Evolutionary conservation across 495 filamentous ascomycete species (phyloP).

Genomic region (Parachaetomium inaequale): DNA sequence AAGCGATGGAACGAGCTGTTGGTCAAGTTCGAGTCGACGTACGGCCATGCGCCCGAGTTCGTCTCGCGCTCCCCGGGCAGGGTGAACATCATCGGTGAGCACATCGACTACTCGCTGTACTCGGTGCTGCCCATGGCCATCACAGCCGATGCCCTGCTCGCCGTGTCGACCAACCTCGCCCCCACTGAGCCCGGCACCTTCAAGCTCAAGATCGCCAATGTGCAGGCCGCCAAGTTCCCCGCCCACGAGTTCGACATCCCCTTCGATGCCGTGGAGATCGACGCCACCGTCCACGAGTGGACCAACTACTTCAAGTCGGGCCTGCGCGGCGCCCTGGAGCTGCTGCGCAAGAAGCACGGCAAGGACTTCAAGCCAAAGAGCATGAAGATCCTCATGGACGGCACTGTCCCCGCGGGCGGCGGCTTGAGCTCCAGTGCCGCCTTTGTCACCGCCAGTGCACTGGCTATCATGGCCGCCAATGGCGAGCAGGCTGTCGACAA

Average conservation of each 20-base stretch:
- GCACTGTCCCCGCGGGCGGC: constrained; percentile 85
- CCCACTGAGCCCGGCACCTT: constrained; percentile 34
- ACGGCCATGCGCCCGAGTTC: constrained; percentile 70
- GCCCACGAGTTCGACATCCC: constrained; percentile 71
- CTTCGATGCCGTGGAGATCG: constrained; percentile 66
- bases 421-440: constrained; percentile 92
- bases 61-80: constrained; percentile 86
- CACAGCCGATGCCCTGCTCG: constrained; percentile 83
- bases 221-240: constrained; percentile 72
- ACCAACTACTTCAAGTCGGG: constrained; percentile 98
- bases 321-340: constrained; percentile 71
- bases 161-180: constrained; percentile 62
- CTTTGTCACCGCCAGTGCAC: constrained; percentile 84
- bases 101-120: constrained; percentile 98
- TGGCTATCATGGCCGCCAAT: constrained; percentile 85
- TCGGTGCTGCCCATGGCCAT: constrained; percentile 94
- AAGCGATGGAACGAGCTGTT: constrained; percentile 70
- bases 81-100: constrained; percentile 98
- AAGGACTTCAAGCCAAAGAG: constrained; percentile 61
- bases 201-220: constrained; percentile 65
- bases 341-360: constrained; percentile 66
- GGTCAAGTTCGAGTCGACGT: constrained; percentile 66
- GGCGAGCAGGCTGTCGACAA: constrained; percentile 77
- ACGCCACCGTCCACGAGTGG: constrained; percentile 85
- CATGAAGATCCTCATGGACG: constrained; percentile 87